Evolutionary conservation across 1,284 basidiomycete species (phyloP).

Genomic region (Cutaneotrichosporon sp.): DNA sequence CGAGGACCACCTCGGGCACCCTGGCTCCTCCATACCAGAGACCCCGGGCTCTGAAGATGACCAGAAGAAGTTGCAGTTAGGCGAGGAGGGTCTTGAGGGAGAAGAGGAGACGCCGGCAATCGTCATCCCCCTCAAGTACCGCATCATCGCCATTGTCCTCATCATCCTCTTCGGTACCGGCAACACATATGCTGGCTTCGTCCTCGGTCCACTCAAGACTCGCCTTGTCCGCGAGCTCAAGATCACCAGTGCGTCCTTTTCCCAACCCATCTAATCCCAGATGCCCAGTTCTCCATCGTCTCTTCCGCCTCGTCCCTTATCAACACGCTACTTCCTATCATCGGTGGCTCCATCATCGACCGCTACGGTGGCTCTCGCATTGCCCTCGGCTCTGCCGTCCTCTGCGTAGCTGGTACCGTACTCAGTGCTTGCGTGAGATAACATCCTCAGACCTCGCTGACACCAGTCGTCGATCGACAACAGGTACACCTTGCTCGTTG

Average conservation of each 20-base stretch:
- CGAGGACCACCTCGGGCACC: neutral
- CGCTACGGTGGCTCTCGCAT: constrained; percentile 43
- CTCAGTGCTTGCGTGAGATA: constrained; percentile 27
- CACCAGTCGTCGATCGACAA: constrained; percentile 23
- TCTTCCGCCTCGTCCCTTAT: constrained; percentile 49
- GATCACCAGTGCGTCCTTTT: constrained; percentile 35
- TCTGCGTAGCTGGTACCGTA: constrained; percentile 11
- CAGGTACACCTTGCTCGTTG: constrained; percentile 36
- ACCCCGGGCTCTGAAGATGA: neutral
- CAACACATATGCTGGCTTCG: constrained; percentile 32
- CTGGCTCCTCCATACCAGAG: neutral
- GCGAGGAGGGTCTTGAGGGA: neutral
- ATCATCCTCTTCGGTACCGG: constrained; percentile 45
- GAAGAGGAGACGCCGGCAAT: neutral
- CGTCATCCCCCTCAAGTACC: constrained; percentile 19
- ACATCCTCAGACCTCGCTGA: constrained; percentile 25
- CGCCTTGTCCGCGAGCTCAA: constrained; percentile 44
- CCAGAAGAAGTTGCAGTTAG: neutral
- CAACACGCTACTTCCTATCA: constrained; percentile 54
- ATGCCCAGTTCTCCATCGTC: constrained; percentile 52
- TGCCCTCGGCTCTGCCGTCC: constrained; percentile 8
- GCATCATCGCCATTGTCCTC: constrained; percentile 33
- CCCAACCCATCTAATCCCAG: neutral
- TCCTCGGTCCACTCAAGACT: constrained; percentile 48
- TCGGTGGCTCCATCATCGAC: constrained; percentile 55